Evolutionary conservation across 176 grass and related monocot species (phyloP).

Genomic region (Dactylis glomerata): DNA sequence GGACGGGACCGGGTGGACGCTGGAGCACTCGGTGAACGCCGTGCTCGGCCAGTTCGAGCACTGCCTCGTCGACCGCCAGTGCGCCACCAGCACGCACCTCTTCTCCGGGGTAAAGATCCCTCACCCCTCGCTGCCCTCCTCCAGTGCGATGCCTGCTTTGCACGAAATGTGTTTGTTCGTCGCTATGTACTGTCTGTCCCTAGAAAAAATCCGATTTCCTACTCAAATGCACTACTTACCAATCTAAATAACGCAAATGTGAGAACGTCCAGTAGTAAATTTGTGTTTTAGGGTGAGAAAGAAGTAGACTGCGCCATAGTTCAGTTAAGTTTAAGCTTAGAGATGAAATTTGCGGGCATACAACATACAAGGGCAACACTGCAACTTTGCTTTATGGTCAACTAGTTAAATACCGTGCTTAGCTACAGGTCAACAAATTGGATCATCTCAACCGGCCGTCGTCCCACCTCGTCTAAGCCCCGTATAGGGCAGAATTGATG

Average conservation of each 20-base stretch:
- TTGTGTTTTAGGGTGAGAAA: neutral
- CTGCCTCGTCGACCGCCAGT: slow-evolving; percentile 66
- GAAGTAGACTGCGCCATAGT: neutral
- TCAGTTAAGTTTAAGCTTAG: neutral
- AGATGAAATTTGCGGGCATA: neutral
- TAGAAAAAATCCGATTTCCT: neutral
- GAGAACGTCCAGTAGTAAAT: neutral
- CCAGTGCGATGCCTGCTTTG: neutral
- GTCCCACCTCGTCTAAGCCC: too few species aligned
- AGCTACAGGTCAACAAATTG: neutral
- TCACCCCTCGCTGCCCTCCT: neutral
- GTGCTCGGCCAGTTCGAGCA: slow-evolving; percentile 97
- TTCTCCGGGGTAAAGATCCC: slow-evolving; percentile 64
- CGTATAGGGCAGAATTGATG: too few species aligned
- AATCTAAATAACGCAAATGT: neutral
- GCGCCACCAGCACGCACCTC: slow-evolving; percentile 78
- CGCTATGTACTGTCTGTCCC: neutral
- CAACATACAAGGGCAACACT: neutral
- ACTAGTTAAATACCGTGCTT: neutral
- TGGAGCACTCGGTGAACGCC: slow-evolving; percentile 93
- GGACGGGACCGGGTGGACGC: slow-evolving; percentile 91
- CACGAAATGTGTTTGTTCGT: neutral
- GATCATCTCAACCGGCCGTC: too few species aligned
- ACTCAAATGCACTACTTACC: neutral
- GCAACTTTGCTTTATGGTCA: neutral